Conservation (phyloP, 2,329 filamentous ascomycete genomes). For the Coniochaeta prunicola region DNA sequence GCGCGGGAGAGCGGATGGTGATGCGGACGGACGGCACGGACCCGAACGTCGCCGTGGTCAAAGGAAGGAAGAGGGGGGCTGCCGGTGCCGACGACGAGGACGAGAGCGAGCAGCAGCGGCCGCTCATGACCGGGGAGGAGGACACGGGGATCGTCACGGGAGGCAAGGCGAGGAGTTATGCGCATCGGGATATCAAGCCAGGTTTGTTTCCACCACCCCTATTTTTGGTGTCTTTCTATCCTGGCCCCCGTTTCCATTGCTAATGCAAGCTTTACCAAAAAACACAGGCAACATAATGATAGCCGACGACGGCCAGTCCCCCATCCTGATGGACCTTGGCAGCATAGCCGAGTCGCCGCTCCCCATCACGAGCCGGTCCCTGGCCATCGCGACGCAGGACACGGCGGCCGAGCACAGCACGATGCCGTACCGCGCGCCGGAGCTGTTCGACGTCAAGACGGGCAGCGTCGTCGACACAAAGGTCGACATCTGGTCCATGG, state of each 20-base stretch:
- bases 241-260: neutral
- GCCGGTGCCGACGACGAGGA: slow-evolving; percentile 55
- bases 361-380: slow-evolving; percentile 79
- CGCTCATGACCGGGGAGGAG: slow-evolving; percentile 71
- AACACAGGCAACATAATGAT: slow-evolving; percentile 89
- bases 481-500: slow-evolving; percentile 95
- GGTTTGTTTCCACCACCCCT: slow-evolving; percentile 43
- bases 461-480: slow-evolving; percentile 89
- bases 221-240: neutral
- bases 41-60: slow-evolving; percentile 25
- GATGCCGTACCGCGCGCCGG: slow-evolving; percentile 96
- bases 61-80: slow-evolving; percentile 29
- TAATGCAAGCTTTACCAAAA: neutral
- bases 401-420: slow-evolving; percentile 93
- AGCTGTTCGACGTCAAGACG: slow-evolving; percentile 96
- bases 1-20: slow-evolving; percentile 37
- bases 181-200: slow-evolving; percentile 95
- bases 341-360: slow-evolving; percentile 83
- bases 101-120: slow-evolving; percentile 69
- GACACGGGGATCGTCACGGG: slow-evolving; percentile 63
- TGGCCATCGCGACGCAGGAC: slow-evolving; percentile 89
- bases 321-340: slow-evolving; percentile 96
- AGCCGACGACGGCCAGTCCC: slow-evolving; percentile 76
- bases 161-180: slow-evolving; percentile 65
- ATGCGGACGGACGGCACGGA: slow-evolving; percentile 34